Conservation (phyloP, 179 eudicot genomes). For the Beta macrorhiza region DNA sequence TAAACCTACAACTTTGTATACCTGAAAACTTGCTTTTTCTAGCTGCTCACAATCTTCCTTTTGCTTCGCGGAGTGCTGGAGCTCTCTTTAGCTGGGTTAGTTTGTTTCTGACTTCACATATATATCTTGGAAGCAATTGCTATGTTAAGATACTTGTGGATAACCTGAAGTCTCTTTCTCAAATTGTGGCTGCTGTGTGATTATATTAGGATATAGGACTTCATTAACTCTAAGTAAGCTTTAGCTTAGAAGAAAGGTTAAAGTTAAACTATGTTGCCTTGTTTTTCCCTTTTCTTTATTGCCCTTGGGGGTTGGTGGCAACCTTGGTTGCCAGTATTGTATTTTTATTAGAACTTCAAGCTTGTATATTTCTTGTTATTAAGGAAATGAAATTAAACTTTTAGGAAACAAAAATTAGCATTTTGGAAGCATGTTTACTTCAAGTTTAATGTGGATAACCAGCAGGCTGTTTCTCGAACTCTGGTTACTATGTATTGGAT, state of each 20-base stretch:
- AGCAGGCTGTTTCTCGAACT: neutral
- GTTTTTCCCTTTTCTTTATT: neutral
- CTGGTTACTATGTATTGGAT: conserved; percentile 1
- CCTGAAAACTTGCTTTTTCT: conserved; percentile 22
- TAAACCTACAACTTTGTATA: conserved; percentile 19
- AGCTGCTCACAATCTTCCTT: conserved; percentile 12
- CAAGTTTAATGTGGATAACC: neutral
- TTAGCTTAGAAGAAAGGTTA: conserved; percentile 7
- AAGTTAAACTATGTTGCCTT: neutral
- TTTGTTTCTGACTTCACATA: conserved; percentile 22
- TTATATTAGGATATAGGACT: conserved; percentile 22
- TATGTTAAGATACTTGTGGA: conserved; percentile 17
- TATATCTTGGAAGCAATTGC: conserved; percentile 21
- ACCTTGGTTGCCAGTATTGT: conserved; percentile 14
- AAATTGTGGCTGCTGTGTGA: conserved; percentile 6
- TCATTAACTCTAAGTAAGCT: conserved; percentile 12
- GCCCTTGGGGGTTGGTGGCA: neutral
- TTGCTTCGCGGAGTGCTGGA: conserved; percentile 21
- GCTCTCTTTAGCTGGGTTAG: conserved; percentile 28
- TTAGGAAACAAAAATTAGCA: neutral
- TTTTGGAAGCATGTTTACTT: neutral
- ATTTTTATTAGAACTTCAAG: neutral
- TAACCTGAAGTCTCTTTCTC: conserved; percentile 20
- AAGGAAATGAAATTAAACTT: neutral
- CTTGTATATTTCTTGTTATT: neutral